Conservation (phyloP, 2,329 filamentous ascomycete species). For the Penicillium concentricum region DNA sequence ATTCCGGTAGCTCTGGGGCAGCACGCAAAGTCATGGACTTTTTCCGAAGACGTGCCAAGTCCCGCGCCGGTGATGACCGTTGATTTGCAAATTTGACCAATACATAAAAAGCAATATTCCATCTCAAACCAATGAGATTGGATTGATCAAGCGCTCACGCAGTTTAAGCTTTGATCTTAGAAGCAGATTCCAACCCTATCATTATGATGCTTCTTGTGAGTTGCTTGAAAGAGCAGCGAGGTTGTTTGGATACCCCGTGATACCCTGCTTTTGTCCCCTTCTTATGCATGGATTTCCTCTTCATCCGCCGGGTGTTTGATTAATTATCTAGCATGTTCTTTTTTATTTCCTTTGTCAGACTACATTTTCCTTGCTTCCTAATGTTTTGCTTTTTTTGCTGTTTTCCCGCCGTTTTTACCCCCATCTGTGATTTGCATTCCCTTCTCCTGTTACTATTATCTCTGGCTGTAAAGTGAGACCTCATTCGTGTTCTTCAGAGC, state of each 20-base stretch:
- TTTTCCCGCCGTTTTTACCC: slow-evolving; percentile 3
- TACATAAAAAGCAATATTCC: slow-evolving; percentile 6
- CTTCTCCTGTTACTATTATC: slow-evolving; percentile 30
- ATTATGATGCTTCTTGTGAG: slow-evolving; percentile 17
- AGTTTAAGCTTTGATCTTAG: slow-evolving; percentile 14
- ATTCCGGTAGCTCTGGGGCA: slow-evolving; percentile 80
- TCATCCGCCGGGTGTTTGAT: slow-evolving; percentile 33
- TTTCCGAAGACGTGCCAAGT: slow-evolving; percentile 83
- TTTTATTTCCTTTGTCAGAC: slow-evolving; percentile 30
- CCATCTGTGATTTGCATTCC: slow-evolving; percentile 19
- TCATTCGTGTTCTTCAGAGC: slow-evolving; percentile 19
- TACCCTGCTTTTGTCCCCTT: slow-evolving; percentile 39
- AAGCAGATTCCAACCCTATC: slow-evolving; percentile 8
- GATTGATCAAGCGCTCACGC: slow-evolving; percentile 13
- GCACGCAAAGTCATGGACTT: slow-evolving; percentile 97
- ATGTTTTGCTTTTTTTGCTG: slow-evolving; percentile 13
- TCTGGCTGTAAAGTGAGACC: slow-evolving; percentile 28
- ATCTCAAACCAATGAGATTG: slow-evolving; percentile 7
- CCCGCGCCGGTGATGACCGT: slow-evolving; percentile 54
- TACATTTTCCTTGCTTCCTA: slow-evolving; percentile 24
- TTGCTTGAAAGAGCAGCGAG: slow-evolving; percentile 32
- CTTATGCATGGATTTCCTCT: slow-evolving; percentile 37
- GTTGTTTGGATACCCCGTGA: slow-evolving; percentile 42
- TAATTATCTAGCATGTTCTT: slow-evolving; percentile 37
- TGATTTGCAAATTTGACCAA: slow-evolving; percentile 20